Percentiles rank a stretch among this genome's conserved stretches.
Evolutionary conservation across 2,329 filamentous ascomycete species (phyloP).

Genomic region (Fusarium nygamai): DNA sequence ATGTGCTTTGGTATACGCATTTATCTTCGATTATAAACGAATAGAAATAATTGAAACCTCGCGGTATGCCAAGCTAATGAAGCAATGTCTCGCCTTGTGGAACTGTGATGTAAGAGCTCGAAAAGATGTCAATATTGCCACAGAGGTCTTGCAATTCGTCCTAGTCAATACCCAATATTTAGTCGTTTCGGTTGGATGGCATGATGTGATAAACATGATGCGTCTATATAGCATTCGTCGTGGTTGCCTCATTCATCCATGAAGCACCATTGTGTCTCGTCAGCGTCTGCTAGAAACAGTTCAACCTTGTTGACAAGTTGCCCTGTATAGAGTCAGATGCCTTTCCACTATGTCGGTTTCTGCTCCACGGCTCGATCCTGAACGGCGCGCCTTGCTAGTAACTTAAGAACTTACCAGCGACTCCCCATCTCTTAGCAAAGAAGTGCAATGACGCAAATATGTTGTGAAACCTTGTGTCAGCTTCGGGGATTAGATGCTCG

Average conservation of each 20-base stretch:
- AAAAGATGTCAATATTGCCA: neutral
- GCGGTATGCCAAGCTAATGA: neutral
- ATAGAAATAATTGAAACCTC: conserved; percentile 9
- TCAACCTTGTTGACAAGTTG: conserved; percentile 45
- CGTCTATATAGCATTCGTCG: neutral
- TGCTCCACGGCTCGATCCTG: neutral
- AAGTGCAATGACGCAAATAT: conserved; percentile 49
- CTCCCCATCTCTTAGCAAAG: conserved; percentile 49
- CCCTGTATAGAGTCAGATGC: conserved; percentile 33
- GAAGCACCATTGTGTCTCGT: conserved; percentile 39
- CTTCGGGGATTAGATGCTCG: conserved; percentile 47
- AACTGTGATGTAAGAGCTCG: neutral
- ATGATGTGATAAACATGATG: neutral
- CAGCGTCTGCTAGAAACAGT: conserved; percentile 40
- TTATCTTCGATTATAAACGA: neutral
- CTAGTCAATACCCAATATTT: neutral
- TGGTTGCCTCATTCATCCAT: conserved; percentile 30
- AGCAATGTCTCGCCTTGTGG: neutral
- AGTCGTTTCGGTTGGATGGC: neutral
- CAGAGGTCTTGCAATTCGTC: neutral
- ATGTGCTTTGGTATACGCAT: neutral
- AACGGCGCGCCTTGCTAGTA: conserved; percentile 9
- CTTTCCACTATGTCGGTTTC: neutral
- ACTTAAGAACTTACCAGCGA: conserved; percentile 43
- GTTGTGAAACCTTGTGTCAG: conserved; percentile 47